Evolutionary conservation across 2,329 filamentous ascomycete species (phyloP), one percentile per base, ranked within the genome.

Genomic region (Chaetomium globosum): DNA sequence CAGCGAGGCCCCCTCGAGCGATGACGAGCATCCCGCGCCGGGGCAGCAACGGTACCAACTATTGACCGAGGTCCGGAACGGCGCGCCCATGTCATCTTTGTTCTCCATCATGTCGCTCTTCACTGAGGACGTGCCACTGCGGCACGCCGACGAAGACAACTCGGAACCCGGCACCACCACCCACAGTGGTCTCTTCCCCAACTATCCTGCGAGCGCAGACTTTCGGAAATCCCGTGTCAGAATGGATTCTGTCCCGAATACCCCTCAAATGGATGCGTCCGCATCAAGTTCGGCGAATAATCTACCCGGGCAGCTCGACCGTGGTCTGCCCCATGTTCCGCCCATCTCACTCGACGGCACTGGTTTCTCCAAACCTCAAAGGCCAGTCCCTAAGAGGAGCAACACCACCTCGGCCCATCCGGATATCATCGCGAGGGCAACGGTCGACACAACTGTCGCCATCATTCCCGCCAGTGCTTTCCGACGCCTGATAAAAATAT

Each of bases 381-480:
- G 80, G 26, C 82, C 82, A 2, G 71, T 78, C 52, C 76, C 78
- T 13, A 81, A 81, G 68, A 79, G 82, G 63, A 74, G 74, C 19
- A 77, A 80, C 36, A 85, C 86, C 12, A 89, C 89, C 69, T 98
- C 95, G 16, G 93, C 92, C 0, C 95, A 99, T 77, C 95, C 95
- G 12, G 95, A 99, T 74, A 95, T 99, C 68, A 92, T 99, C 69
- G 95, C 94, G n/a, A 86, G 95, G 69, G 95, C 95, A 6, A 96
- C 93, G 19, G 90, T 96, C 28, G 96, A 99, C 75, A 99, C 95
- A 0, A 99, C 96, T 0, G 97, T 99, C 77, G 95, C 95, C 6
- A 96, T 99, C 69, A 99, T 99, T 64, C 96, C 96, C 1, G 95
- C 95, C 0, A 97, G 93, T 74, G 96, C 95, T 3, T 99, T 99